Evolutionary conservation across 495 filamentous ascomycete species (phyloP), one percentile per base, ranked within the genome.

Genomic region (Neurospora pannonica): DNA sequence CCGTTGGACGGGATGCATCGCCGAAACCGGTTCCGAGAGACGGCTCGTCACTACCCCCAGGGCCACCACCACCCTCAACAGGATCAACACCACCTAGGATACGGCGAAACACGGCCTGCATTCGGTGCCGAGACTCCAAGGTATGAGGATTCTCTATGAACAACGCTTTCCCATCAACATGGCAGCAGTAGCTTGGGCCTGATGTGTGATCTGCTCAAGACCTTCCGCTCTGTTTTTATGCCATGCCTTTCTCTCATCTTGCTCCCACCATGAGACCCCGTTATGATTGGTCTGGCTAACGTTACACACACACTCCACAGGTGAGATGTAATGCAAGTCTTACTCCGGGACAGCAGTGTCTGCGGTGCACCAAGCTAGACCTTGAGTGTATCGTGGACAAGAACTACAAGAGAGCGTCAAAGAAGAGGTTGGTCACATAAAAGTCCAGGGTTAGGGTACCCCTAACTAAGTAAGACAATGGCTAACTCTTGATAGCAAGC

Each of bases 311-410:
- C 42, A 34, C n/a, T 24, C 72, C 38, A 74, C 37, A 85, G 83
- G 83, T 85, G 24, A 84, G 82, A 75, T 84, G 84, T 78, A 86
- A 83, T 72, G 80, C 84, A 43, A 84, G 83, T 70, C 75, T 79
- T 4, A 77, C 79, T n/a, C 77, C 83, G 6, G 76, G 79, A 28
- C 79, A 83, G 70, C 81, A 83, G 24, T 86, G 84, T 71, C 79
- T 82, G 38, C 79, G 84, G 37, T 86, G 84, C 71, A 75, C 81
- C 73, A 86, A 85, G 76, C 79, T 86, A 70, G 81, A 83, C 76
- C 78, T 84, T 39, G 76, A 80, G 15, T 86, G 84, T 46, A 78
- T 86, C 5, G 83, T 86, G 36, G 83, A 86, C 46, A 85, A 83
- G 74, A 81, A 81, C 75, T 82, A 86, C 71, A 86, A 85, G 76